phyloP scores from a whole-genome alignment of 805 yeast genomes.

The Ogataea trehaloabstinens region DNA sequence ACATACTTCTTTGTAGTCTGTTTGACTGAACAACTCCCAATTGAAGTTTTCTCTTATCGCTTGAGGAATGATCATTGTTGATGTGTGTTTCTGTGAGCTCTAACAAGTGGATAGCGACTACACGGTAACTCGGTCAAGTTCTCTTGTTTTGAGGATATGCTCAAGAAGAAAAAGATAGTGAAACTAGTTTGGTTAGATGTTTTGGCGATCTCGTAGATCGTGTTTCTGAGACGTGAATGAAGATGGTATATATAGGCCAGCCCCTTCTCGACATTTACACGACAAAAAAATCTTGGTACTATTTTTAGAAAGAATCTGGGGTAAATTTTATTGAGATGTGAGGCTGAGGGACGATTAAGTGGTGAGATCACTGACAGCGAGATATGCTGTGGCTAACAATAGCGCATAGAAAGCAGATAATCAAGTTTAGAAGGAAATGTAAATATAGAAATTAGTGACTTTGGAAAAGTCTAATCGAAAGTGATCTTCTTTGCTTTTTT shows the following conservation, averaged over 20 bases:
- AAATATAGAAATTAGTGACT: background rate
- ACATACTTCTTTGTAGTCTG: conserved; percentile 14
- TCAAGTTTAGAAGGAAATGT: too few relatives aligned
- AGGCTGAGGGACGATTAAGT: background rate
- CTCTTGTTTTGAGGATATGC: too few relatives aligned
- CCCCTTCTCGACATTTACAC: background rate
- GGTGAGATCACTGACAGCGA: background rate
- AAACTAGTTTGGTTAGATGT: too few relatives aligned
- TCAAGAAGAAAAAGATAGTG: too few relatives aligned
- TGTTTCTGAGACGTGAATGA: too few relatives aligned
- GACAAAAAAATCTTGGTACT: background rate
- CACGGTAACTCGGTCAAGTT: too few relatives aligned
- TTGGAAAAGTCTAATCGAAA: conserved; percentile 45
- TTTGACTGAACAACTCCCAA: conserved; percentile 6
- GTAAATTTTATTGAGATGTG: background rate
- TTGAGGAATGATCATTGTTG: conserved; percentile 21
- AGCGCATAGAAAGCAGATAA: background rate
- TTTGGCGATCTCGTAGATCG: too few relatives aligned
- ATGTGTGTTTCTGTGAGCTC: too few relatives aligned
- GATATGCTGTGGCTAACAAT: background rate
- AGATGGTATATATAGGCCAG: background rate
- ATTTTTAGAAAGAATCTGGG: background rate
- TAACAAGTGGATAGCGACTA: too few relatives aligned
- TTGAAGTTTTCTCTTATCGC: conserved; percentile 19
- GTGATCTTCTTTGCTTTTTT: conserved; percentile 88